These are phyloP conservation scores for Candida nemodendra DNA, from an alignment of 805 yeast genomes.

Conservation along the genomic window DNA sequence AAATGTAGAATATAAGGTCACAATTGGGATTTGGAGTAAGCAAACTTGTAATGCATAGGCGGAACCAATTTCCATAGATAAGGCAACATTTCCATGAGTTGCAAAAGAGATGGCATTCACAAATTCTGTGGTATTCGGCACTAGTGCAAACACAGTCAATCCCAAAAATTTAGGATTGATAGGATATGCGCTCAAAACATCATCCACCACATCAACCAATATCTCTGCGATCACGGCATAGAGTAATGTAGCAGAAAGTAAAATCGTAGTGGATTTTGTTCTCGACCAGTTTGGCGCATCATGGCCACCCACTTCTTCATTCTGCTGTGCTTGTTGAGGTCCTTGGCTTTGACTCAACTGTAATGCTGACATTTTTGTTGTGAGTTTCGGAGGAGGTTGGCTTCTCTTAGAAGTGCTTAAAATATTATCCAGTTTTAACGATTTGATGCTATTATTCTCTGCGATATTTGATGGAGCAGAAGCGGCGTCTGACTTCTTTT, in stretches of 20 bases:
- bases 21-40: constrained; percentile 85
- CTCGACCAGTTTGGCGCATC: constrained; percentile 98
- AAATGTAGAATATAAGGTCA: constrained; percentile 73
- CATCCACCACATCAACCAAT: constrained; percentile 87
- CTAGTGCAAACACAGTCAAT: constrained; percentile 89
- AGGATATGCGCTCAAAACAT: constrained; percentile 74
- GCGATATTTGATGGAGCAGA: constrained; percentile 2
- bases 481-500: constrained; percentile 25
- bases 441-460: constrained; percentile 27
- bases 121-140: constrained; percentile 96
- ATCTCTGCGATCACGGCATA: constrained; percentile 96
- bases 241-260: constrained; percentile 78
- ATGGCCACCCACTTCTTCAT: constrained; percentile 62
- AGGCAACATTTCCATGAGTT: constrained; percentile 90
- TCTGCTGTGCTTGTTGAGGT: constrained; percentile 6
- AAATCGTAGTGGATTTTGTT: constrained; percentile 74
- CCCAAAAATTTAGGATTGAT: constrained; percentile 90
- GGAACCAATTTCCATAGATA: constrained; percentile 96
- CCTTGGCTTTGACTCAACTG: constrained; percentile 6
- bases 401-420: constrained; percentile 9
- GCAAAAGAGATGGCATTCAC: constrained; percentile 97
- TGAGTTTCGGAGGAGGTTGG: constrained; percentile 1
- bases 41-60: constrained; percentile 97
- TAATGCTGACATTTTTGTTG: not conserved
- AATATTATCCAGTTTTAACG: constrained; percentile 21